These are phyloP conservation scores for Fomitiporia mediterranea DNA, from an alignment of 1,284 basidiomycete species.

Conservation along the genomic window DNA sequence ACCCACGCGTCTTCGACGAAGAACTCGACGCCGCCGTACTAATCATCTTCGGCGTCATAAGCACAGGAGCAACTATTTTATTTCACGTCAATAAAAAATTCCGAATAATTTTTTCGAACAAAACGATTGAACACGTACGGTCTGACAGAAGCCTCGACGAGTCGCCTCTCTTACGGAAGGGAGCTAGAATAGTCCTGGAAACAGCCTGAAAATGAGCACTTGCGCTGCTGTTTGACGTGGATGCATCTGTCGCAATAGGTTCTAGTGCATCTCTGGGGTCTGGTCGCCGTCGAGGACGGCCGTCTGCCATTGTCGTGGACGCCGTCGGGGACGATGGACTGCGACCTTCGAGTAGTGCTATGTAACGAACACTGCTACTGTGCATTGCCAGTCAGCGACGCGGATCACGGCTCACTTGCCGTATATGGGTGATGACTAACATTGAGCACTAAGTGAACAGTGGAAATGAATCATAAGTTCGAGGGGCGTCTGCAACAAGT, in stretches of 20 bases:
- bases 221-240: constrained; percentile 7
- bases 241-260: constrained; percentile 16
- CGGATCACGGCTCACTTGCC: too few species aligned
- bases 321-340: too few species aligned
- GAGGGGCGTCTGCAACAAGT: too few species aligned
- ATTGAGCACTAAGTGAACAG: too few species aligned
- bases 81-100: neutral
- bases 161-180: constrained; percentile 65
- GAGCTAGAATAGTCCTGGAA: constrained; percentile 61
- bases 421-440: too few species aligned
- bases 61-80: constrained; percentile 75
- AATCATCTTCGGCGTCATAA: constrained; percentile 85
- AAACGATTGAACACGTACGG: constrained; percentile 41
- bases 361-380: too few species aligned
- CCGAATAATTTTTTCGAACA: neutral
- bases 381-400: too few species aligned
- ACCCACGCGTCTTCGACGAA: constrained; percentile 46
- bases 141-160: constrained; percentile 67
- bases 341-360: too few species aligned
- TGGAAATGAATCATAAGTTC: too few species aligned
- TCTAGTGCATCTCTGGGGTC: constrained; percentile 19
- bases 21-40: constrained; percentile 57
- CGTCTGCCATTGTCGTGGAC: constrained; percentile 17
- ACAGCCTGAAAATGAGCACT: constrained; percentile 46
- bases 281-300: constrained; percentile 12